Conservation (phyloP, 345 rosid species). For the Ceriops decandra region DNA sequence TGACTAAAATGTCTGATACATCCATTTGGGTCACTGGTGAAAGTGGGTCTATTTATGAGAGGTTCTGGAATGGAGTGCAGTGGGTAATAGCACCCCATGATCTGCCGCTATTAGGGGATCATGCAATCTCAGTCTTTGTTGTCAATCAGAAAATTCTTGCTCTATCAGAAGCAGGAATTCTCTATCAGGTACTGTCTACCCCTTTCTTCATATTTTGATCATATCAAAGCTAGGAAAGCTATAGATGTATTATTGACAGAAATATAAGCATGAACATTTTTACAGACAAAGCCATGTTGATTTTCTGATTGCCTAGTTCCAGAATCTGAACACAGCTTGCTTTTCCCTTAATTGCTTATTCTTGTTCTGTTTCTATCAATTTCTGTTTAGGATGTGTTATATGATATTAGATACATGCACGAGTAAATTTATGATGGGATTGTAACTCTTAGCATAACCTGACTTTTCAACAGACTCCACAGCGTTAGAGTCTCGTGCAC, state of each 20-base stretch:
- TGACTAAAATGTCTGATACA: slow-evolving; percentile 54
- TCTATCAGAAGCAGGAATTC: slow-evolving; percentile 50
- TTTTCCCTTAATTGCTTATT: neutral
- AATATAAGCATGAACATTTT: no score
- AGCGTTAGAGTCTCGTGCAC: no score
- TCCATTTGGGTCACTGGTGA: slow-evolving; percentile 68
- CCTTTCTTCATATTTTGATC: no score
- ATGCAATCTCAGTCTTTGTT: slow-evolving; percentile 39
- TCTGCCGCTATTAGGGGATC: slow-evolving; percentile 42
- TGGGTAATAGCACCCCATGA: slow-evolving; percentile 73
- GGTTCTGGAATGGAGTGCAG: slow-evolving; percentile 75
- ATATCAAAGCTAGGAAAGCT: no score
- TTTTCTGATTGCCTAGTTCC: no score
- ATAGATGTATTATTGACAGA: no score
- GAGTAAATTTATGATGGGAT: neutral
- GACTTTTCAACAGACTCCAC: no score
- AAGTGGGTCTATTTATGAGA: slow-evolving; percentile 63
- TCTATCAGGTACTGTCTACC: slow-evolving; percentile 47
- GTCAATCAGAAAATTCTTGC: slow-evolving; percentile 66
- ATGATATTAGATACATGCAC: neutral
- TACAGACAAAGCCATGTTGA: no score
- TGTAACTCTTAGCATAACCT: neutral
- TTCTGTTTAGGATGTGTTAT: neutral
- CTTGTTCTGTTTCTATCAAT: neutral
- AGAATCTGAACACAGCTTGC: no score